Base-by-base conservation (phyloP, 805 yeast genomes). In the Metschnikowia kofuensis region DNA sequence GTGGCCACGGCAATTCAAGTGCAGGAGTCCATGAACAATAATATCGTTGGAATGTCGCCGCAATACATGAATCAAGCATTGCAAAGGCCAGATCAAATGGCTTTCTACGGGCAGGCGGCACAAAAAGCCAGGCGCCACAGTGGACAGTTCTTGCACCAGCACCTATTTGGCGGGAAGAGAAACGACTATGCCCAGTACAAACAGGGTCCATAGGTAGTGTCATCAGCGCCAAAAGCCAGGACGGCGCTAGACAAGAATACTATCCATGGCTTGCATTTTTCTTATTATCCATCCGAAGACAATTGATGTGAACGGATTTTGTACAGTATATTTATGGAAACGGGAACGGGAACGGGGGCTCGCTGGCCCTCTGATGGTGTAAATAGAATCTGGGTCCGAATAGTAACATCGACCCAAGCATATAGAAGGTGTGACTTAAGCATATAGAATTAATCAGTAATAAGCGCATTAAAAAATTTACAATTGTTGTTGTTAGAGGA, bases 131-230 rank as follows among this genome's bases (percentile, higher is more conserved):
- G 58, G 29, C 37, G 60, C 10, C 49, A 45, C 42, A 49, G 57
- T 21, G 56, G 56, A 15, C 60, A 56, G 51, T 48, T 52, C 39
- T 49, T 54, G 47, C 55, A 50, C 40, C 58, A 56, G 45, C 58
- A 55, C 38, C 53, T 54, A 41, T 53, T 52, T 16, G 57, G 56
- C 4, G 58, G 58, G 4, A 56, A 56, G 40, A 35, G 57, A 9
- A 47, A 49, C 44, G 60, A 56, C 43, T 55, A 56, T 41, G 49
- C 56, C 15, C 60, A 57, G 49, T 51, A 55, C 35, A 51, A 53
- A 44, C 49, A 44, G 50, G 52, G 51, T 26, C 47, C 53, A 31
- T 44, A 38, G 36, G 38, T 7, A 13, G 15, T 36, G n/a, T 30
- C 7, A 5, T 30, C 13, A 5, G 32, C 12, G 32, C 13, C 32